Conservation (phyloP, 2,329 filamentous ascomycete species). For the Metarhizium robertsii region DNA sequence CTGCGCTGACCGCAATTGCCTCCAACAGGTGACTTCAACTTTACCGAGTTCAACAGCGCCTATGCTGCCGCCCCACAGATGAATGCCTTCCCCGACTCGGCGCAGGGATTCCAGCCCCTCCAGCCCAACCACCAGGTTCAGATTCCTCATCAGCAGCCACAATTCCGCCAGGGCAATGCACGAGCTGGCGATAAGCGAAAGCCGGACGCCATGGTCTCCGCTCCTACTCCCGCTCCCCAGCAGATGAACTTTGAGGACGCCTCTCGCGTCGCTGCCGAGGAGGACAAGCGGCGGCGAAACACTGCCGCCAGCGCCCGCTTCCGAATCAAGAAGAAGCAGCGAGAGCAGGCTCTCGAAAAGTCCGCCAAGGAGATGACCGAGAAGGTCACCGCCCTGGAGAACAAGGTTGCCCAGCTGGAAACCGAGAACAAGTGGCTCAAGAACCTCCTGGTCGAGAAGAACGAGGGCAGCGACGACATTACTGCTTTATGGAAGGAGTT, state of each 20-base stretch:
- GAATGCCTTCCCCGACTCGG: constrained; percentile 26
- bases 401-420: constrained; percentile 66
- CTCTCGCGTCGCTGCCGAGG: constrained; percentile 67
- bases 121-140: constrained; percentile 38
- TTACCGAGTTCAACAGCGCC: constrained; percentile 42
- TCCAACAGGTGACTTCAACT: constrained; percentile 50
- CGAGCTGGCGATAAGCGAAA: constrained; percentile 36
- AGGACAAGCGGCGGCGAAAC: constrained; percentile 84
- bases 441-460: constrained; percentile 74
- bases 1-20: constrained; percentile 13
- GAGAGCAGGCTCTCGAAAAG: constrained; percentile 75
- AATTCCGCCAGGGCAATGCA: constrained; percentile 20
- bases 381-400: constrained; percentile 65
- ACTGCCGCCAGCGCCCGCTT: constrained; percentile 83
- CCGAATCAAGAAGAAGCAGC: constrained; percentile 93
- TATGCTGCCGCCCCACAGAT: constrained; percentile 42
- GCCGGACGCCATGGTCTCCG: constrained; percentile 27
- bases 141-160: constrained; percentile 27
- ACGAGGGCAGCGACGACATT: constrained; percentile 50
- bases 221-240: constrained; percentile 17
- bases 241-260: constrained; percentile 57
- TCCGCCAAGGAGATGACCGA: constrained; percentile 77
- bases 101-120: constrained; percentile 38
- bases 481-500: constrained; percentile 43
- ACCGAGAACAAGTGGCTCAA: constrained; percentile 78